Evolutionary conservation across 768 basidiomycete species (phyloP).

Genomic region (Lentinula detonsa): DNA sequence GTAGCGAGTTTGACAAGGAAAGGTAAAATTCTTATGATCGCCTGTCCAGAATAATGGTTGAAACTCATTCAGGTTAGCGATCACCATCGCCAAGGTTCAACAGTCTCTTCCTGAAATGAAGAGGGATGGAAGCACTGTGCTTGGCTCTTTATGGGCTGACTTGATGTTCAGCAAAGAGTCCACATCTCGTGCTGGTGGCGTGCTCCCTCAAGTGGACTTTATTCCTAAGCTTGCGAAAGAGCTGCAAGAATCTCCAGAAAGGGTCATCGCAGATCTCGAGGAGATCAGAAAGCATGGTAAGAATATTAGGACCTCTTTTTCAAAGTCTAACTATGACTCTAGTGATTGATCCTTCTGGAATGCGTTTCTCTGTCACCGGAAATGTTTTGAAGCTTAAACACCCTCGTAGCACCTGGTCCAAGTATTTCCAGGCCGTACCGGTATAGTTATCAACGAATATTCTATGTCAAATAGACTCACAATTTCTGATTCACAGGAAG

Average conservation of each 20-base stretch:
- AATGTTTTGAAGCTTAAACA: constrained; percentile 64
- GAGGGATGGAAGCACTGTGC: constrained; percentile 78
- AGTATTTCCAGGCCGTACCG: constrained; percentile 61
- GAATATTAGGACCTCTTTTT: constrained; percentile 19
- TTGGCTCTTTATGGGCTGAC: constrained; percentile 63
- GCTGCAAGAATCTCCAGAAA: constrained; percentile 66
- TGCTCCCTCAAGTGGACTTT: constrained; percentile 75
- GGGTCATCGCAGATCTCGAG: constrained; percentile 70
- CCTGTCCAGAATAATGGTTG: not conserved
- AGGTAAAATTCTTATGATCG: constrained; percentile 38
- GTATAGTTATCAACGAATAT: constrained; percentile 29
- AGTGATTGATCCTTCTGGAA: constrained; percentile 81
- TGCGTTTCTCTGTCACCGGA: constrained; percentile 89
- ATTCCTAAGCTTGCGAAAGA: constrained; percentile 67
- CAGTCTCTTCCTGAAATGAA: constrained; percentile 90
- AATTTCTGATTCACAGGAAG: constrained; percentile 29
- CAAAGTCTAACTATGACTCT: not conserved
- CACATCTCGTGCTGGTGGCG: constrained; percentile 57
- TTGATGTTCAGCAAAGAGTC: constrained; percentile 65
- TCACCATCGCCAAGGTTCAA: constrained; percentile 81
- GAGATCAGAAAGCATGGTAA: constrained; percentile 62
- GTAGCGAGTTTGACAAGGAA: constrained; percentile 71
- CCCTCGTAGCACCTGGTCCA: constrained; percentile 70
- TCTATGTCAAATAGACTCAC: not conserved
- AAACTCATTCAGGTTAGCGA: constrained; percentile 52